These are phyloP conservation scores for Auricularia auricula-judae DNA, from an alignment of 768 basidiomycete genomes.

Conservation along the genomic window DNA sequence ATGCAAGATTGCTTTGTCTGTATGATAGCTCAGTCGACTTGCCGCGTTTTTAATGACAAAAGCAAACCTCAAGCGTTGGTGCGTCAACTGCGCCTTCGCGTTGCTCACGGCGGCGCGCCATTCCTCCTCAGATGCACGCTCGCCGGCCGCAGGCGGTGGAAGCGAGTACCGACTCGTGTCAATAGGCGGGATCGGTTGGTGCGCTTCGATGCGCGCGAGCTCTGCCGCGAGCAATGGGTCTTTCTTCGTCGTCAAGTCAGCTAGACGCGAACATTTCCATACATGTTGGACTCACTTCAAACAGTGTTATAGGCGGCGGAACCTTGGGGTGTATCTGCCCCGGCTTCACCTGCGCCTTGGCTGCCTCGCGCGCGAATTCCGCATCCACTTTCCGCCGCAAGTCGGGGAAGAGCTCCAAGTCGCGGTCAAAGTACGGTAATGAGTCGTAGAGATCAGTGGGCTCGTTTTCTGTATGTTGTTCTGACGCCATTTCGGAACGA, in stretches of 20 bases:
- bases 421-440: conserved; percentile 90
- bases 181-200: conserved; percentile 51
- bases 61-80: conserved; percentile 66
- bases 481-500: too few relatives aligned
- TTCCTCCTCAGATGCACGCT: conserved; percentile 53
- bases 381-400: conserved; percentile 66
- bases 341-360: conserved; percentile 28
- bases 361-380: conserved; percentile 61
- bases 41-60: conserved; percentile 2
- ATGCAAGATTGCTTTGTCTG: conserved; percentile 73
- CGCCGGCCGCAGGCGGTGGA: conserved; percentile 50
- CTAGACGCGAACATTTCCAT: background rate
- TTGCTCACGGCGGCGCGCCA: conserved; percentile 69
- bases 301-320: conserved; percentile 53
- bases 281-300: conserved; percentile 40
- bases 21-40: conserved; percentile 2
- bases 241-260: conserved; percentile 31
- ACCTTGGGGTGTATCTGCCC: conserved; percentile 54
- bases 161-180: conserved; percentile 68
- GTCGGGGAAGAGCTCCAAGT: conserved; percentile 63
- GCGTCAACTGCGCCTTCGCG: conserved; percentile 74
- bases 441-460: conserved; percentile 55
- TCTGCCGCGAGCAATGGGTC: conserved; percentile 62
- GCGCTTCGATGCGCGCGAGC: conserved; percentile 59
- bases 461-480: background rate